These are phyloP conservation scores for Blastobotrys aristatus DNA, from an alignment of 1,139 yeast species.

Conservation along the genomic window DNA sequence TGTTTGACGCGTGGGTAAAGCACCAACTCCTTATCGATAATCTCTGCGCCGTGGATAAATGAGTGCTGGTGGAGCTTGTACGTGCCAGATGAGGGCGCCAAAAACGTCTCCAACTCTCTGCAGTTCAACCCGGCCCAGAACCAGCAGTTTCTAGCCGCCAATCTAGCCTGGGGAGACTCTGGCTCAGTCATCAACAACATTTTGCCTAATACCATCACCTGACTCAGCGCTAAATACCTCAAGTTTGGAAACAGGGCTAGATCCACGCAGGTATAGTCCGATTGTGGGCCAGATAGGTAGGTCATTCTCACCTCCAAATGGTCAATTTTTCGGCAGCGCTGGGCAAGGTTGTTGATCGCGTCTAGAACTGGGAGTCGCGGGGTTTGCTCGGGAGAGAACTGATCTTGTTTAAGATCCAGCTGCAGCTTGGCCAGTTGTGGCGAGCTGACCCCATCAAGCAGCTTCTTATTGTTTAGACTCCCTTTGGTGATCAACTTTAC, in stretches of 20 bases:
- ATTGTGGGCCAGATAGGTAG: neutral
- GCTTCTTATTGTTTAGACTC: neutral
- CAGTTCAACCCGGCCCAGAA: neutral
- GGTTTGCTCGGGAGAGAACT: neutral
- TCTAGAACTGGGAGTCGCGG: neutral
- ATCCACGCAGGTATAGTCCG: neutral
- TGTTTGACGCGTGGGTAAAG: neutral
- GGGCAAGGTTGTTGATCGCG: neutral
- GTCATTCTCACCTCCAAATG: neutral
- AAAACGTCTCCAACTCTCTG: neutral
- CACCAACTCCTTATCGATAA: neutral
- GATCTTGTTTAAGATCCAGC: neutral
- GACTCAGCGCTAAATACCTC: neutral
- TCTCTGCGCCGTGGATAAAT: neutral
- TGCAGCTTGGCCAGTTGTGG: neutral
- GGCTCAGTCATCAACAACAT: neutral
- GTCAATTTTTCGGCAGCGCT: neutral
- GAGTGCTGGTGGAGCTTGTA: neutral
- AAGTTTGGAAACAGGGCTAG: neutral
- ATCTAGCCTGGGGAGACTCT: neutral
- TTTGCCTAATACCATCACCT: neutral
- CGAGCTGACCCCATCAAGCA: neutral
- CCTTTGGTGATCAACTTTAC: neutral
- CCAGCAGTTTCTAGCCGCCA: neutral
- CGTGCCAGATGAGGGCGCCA: neutral